Percentiles rank a stretch among this genome's conserved stretches.
phyloP scores from a whole-genome alignment of 148 eudicot genomes.

The Bassia scoparia region DNA sequence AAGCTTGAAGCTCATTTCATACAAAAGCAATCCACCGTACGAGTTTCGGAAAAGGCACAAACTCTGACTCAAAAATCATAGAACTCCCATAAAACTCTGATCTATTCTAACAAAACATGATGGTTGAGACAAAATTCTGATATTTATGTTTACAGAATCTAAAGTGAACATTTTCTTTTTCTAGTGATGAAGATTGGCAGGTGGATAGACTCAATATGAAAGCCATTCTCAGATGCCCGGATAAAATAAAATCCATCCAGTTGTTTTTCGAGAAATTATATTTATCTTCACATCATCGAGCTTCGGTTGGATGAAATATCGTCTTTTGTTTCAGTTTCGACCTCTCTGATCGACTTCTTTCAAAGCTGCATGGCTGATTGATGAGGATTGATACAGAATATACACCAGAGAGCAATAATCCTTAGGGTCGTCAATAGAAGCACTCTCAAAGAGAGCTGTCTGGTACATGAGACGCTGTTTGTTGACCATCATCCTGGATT shows the following conservation, averaged over 20 bases:
- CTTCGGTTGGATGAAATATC: conserved; percentile 37
- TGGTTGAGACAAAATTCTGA: conserved; percentile 18
- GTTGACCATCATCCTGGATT: conserved; percentile 60
- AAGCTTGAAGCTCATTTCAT: neutral
- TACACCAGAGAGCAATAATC: conserved; percentile 75
- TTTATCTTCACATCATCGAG: conserved; percentile 59
- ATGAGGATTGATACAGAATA: conserved; percentile 68
- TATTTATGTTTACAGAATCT: conserved; percentile 26
- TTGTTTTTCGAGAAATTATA: conserved; percentile 5
- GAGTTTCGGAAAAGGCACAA: neutral
- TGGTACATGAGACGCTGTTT: conserved; percentile 85
- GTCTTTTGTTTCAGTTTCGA: conserved; percentile 46
- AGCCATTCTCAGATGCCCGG: conserved; percentile 3
- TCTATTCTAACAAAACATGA: conserved; percentile 22
- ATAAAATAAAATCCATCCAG: neutral
- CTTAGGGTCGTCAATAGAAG: conserved; percentile 68
- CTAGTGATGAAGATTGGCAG: conserved; percentile 3
- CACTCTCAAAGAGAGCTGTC: conserved; percentile 93
- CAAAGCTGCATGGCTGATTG: conserved; percentile 66
- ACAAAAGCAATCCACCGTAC: neutral
- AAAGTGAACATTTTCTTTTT: neutral
- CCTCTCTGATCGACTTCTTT: conserved; percentile 83
- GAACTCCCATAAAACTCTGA: neutral
- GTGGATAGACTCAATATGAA: neutral
- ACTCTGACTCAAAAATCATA: neutral